Evolutionary conservation across 768 basidiomycete genomes (phyloP).

Genomic region (Pleurotus ostreatus): DNA sequence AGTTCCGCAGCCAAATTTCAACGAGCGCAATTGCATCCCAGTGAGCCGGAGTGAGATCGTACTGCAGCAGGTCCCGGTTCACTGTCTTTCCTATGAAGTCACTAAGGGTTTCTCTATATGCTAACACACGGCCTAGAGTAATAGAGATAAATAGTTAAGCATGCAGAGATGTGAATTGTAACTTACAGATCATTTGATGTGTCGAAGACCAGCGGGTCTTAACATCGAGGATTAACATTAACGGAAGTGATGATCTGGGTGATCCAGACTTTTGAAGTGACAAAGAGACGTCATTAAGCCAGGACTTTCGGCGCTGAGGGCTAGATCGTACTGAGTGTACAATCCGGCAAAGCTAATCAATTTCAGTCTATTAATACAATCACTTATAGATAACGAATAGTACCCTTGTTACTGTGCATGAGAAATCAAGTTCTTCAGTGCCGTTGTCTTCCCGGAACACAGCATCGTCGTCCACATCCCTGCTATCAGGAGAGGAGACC

Average conservation of each 20-base stretch:
- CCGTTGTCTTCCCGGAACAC: conserved; percentile 10
- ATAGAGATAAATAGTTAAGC: background rate
- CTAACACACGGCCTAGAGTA: background rate
- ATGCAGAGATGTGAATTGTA: background rate
- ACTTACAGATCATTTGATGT: conserved; percentile 25
- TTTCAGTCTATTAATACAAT: too few species aligned
- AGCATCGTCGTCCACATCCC: conserved; percentile 10
- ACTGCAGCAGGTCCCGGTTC: too few species aligned
- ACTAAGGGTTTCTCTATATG: background rate
- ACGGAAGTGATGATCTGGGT: background rate
- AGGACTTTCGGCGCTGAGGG: conserved; percentile 14
- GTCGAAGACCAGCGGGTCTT: conserved; percentile 25
- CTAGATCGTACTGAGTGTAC: conserved; percentile 8
- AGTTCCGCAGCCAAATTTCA: background rate
- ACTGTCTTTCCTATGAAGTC: background rate
- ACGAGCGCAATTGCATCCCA: too few species aligned
- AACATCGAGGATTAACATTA: conserved; percentile 27
- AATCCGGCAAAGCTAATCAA: too few species aligned
- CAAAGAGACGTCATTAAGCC: background rate
- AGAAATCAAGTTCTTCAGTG: too few species aligned
- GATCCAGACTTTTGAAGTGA: background rate
- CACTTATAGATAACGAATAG: too few species aligned
- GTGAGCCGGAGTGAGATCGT: too few species aligned
- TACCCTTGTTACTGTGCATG: too few species aligned
- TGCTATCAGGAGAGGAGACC: conserved; percentile 9